These are phyloP conservation scores for Chaetomium strumarium DNA, from an alignment of 2,329 filamentous ascomycete genomes.

Conservation along the genomic window DNA sequence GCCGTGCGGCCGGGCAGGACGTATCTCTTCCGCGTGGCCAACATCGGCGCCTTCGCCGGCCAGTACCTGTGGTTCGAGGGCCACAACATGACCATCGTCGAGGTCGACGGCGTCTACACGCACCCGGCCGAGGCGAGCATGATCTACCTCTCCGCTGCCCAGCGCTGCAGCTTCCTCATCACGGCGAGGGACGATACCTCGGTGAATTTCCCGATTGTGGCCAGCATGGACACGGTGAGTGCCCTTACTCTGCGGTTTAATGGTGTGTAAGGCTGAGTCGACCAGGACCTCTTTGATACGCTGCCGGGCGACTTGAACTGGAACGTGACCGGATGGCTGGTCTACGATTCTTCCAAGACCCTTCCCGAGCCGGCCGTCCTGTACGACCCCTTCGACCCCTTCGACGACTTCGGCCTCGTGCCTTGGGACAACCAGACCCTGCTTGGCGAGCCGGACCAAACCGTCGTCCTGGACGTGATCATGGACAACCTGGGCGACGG, in stretches of 20 bases:
- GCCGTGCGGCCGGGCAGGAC: slow-evolving; percentile 60
- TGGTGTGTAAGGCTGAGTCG: slow-evolving; percentile 7
- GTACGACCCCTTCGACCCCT: slow-evolving; percentile 53
- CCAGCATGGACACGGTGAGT: slow-evolving; percentile 61
- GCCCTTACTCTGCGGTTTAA: background rate
- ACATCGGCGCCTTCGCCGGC: slow-evolving; percentile 65
- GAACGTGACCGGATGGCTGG: slow-evolving; percentile 60
- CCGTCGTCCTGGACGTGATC: slow-evolving; percentile 56
- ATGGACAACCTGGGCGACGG: slow-evolving; percentile 66
- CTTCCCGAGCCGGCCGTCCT: slow-evolving; percentile 49
- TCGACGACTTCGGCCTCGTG: slow-evolving; percentile 68
- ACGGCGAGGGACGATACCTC: slow-evolving; percentile 57
- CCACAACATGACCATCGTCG: slow-evolving; percentile 62
- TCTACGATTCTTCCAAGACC: slow-evolving; percentile 45
- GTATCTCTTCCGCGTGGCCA: slow-evolving; percentile 67
- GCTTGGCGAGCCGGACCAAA: slow-evolving; percentile 55
- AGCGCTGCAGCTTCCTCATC: slow-evolving; percentile 57
- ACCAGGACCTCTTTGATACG: slow-evolving; percentile 58
- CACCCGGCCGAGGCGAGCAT: slow-evolving; percentile 53
- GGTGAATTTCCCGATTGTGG: slow-evolving; percentile 61
- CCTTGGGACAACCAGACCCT: slow-evolving; percentile 61
- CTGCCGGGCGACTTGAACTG: slow-evolving; percentile 63
- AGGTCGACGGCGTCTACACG: slow-evolving; percentile 67
- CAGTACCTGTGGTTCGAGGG: slow-evolving; percentile 63
- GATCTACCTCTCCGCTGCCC: slow-evolving; percentile 63